Evolutionary conservation across 2,329 filamentous ascomycete genomes (phyloP).

Genomic region (Trichoderma hamatum): DNA sequence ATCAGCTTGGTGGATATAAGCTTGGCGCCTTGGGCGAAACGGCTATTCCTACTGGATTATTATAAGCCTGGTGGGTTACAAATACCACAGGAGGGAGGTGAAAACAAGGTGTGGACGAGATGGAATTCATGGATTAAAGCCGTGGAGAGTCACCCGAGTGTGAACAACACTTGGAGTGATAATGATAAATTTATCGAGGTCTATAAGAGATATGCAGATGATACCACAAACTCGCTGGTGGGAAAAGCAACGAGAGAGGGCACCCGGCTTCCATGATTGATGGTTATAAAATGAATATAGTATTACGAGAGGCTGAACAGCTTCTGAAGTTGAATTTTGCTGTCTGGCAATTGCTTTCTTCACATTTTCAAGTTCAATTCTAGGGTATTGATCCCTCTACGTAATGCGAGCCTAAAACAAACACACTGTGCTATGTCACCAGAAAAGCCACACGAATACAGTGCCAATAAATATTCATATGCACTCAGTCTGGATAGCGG

Average conservation of each 20-base stretch:
- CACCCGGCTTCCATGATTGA: constrained; percentile 48
- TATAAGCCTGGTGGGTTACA: constrained; percentile 65
- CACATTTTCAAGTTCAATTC: background rate
- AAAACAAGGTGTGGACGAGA: constrained; percentile 59
- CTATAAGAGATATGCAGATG: constrained; percentile 69
- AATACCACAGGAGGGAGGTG: constrained; percentile 55
- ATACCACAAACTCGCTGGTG: constrained; percentile 63
- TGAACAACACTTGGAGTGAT: constrained; percentile 69
- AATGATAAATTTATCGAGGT: constrained; percentile 67
- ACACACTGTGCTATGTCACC: background rate
- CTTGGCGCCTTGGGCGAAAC: constrained; percentile 72
- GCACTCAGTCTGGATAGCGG: background rate
- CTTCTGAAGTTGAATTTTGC: background rate
- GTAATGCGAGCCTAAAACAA: background rate
- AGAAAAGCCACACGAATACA: background rate
- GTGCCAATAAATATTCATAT: background rate
- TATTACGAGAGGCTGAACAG: too few species aligned
- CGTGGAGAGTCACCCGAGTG: constrained; percentile 61
- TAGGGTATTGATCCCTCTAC: background rate
- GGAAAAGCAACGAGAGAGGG: constrained; percentile 66
- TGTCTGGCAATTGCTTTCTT: background rate
- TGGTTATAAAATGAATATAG: background rate
- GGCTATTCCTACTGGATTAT: constrained; percentile 74
- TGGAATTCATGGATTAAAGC: constrained; percentile 68
- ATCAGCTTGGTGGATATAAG: constrained; percentile 72